Conservation (phyloP, 306 rosid species). For the Trifolium repens region DNA sequence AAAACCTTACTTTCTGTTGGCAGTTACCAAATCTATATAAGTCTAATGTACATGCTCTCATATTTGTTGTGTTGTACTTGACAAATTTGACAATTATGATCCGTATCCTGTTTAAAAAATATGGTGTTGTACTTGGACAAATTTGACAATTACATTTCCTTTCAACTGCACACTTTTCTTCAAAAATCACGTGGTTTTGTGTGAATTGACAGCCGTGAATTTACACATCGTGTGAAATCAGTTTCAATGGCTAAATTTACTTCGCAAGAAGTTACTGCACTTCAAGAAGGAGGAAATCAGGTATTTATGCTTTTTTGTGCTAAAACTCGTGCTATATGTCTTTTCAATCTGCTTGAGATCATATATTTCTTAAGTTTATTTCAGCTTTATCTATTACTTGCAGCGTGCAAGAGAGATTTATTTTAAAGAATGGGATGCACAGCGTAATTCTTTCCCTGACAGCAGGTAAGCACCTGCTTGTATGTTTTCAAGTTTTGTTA, state of each 20-base stretch:
- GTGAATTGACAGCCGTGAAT: slow-evolving; percentile 81
- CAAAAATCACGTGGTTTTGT: slow-evolving; percentile 34
- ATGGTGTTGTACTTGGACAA: slow-evolving; percentile 9
- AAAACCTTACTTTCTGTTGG: slow-evolving; percentile 29
- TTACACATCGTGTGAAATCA: slow-evolving; percentile 92
- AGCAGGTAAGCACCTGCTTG: slow-evolving; percentile 59
- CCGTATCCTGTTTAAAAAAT: slow-evolving; percentile 26
- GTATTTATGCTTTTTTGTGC: slow-evolving; percentile 48
- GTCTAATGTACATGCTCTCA: slow-evolving; percentile 23
- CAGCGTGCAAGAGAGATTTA: slow-evolving; percentile 87
- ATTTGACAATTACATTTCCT: slow-evolving; percentile 26
- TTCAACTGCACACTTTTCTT: slow-evolving; percentile 9
- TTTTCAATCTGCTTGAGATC: slow-evolving; percentile 33
- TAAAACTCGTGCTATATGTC: slow-evolving; percentile 28
- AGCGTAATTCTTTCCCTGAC: slow-evolving; percentile 77
- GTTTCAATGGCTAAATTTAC: slow-evolving; percentile 97
- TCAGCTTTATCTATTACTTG: slow-evolving; percentile 43
- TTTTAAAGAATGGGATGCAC: slow-evolving; percentile 89
- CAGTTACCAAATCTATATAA: slow-evolving; percentile 14
- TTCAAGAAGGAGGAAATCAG: slow-evolving; percentile 98
- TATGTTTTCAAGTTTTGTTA: slow-evolving; percentile 23
- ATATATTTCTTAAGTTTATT: slow-evolving; percentile 36
- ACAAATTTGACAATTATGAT: not conserved
- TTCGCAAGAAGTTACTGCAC: slow-evolving; percentile 90
- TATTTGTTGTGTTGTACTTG: slow-evolving; percentile 8